Conservation (phyloP, 2,329 filamentous ascomycete species). For the Alternaria angustiovoidea region DNA sequence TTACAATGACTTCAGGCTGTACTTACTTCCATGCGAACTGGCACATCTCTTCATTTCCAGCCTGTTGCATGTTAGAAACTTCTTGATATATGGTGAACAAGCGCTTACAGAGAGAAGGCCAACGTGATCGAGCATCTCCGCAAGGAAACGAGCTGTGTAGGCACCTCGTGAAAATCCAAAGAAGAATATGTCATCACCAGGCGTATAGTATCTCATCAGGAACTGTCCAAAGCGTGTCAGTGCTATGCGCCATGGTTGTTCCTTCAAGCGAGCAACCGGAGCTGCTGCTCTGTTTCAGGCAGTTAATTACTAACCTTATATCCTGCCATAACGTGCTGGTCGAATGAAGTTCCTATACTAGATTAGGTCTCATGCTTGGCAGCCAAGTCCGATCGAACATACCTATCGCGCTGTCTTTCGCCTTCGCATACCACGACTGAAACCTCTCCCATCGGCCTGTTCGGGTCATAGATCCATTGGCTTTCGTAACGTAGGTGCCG, state of each 20-base stretch:
- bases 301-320: constrained; percentile 67
- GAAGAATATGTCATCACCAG: constrained; percentile 59
- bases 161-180: constrained; percentile 61
- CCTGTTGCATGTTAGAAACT: constrained; percentile 40
- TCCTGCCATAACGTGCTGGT: constrained; percentile 82
- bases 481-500: constrained; percentile 71
- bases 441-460: constrained; percentile 65
- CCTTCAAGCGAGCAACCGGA: neutral
- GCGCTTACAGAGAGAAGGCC: constrained; percentile 69
- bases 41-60: constrained; percentile 86
- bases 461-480: constrained; percentile 61
- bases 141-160: constrained; percentile 63
- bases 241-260: neutral
- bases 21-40: constrained; percentile 77
- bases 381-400: neutral
- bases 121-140: constrained; percentile 85
- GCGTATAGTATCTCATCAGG: constrained; percentile 59
- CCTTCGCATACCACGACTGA: constrained; percentile 73
- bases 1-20: neutral
- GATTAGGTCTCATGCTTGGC: constrained; percentile 4
- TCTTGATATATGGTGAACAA: neutral
- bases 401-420: constrained; percentile 77
- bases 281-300: neutral
- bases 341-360: constrained; percentile 72
- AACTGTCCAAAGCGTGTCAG: constrained; percentile 41